phyloP scores from a whole-genome alignment of 1,139 yeast genomes.

The Maudiozyma humilis region DNA sequence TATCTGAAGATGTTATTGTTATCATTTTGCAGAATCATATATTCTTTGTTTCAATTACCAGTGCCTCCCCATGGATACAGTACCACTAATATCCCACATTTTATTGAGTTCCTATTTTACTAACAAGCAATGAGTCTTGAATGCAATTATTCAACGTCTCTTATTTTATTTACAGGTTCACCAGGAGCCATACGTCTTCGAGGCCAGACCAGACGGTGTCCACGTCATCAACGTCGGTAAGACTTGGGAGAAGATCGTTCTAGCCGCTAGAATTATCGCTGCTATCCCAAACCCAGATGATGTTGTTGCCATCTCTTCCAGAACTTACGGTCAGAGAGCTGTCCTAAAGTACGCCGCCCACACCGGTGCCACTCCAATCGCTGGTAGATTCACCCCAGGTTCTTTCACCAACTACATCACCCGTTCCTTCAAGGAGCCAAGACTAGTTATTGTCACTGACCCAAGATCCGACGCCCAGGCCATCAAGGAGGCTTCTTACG shows the following conservation, averaged over 20 bases:
- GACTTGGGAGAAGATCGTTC: conserved; percentile 99
- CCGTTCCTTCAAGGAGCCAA: conserved; percentile 99
- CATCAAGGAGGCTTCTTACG: conserved; percentile 99
- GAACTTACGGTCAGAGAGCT: conserved; percentile 99
- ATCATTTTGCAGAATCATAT: too few relatives aligned
- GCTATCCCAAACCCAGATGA: conserved; percentile 98
- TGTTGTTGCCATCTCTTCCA: conserved; percentile 97
- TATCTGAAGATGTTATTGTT: too few relatives aligned
- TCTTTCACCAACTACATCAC: conserved; percentile 99
- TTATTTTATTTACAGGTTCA: conserved; percentile 51
- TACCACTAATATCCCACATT: too few relatives aligned
- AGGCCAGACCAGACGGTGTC: conserved; percentile 99
- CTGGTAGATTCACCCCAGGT: conserved; percentile 99
- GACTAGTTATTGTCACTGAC: conserved; percentile 97
- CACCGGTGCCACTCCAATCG: conserved; percentile 99
- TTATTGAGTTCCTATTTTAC: neutral
- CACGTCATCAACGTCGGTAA: conserved; percentile 96
- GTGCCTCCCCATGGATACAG: too few relatives aligned
- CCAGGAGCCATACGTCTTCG: conserved; percentile 98
- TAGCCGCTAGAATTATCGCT: conserved; percentile 99
- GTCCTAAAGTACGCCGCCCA: conserved; percentile 98
- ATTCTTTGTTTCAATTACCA: too few relatives aligned
- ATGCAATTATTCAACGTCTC: neutral
- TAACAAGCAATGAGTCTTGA: conserved; percentile 2
- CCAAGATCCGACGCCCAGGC: conserved; percentile 99